These are phyloP conservation scores for Cryphonectria carpinicola DNA, from an alignment of 2,329 filamentous ascomycete species.

Conservation along the genomic window DNA sequence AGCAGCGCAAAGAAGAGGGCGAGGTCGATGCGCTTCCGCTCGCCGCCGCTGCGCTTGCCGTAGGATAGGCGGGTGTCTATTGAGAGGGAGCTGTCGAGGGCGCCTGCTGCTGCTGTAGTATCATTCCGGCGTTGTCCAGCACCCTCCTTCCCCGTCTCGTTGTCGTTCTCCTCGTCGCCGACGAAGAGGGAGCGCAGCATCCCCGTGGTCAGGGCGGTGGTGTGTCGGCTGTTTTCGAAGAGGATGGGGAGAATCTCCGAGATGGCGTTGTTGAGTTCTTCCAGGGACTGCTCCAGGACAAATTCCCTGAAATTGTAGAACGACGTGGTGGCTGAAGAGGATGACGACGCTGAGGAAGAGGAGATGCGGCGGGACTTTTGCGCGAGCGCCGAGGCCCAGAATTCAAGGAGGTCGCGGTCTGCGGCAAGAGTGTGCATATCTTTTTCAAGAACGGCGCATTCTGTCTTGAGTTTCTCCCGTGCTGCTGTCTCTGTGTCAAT, in stretches of 20 bases:
- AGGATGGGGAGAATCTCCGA: conserved; percentile 36
- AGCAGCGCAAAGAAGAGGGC: conserved; percentile 41
- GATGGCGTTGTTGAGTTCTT: conserved; percentile 36
- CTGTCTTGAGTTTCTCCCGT: background rate
- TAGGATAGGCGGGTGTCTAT: conserved; percentile 34
- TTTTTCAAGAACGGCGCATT: background rate
- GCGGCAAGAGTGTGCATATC: background rate
- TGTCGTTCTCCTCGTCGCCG: background rate
- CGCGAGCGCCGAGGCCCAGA: conserved; percentile 1
- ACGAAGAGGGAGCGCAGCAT: conserved; percentile 35
- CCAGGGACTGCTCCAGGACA: background rate
- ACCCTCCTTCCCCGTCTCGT: background rate
- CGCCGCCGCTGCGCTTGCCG: conserved; percentile 40
- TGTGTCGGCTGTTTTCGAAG: conserved; percentile 37
- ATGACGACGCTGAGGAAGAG: background rate
- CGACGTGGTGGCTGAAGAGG: background rate
- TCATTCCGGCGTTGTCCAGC: background rate
- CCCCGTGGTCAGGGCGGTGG: conserved; percentile 32
- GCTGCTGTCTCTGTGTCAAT: background rate
- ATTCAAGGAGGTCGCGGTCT: conserved; percentile 1
- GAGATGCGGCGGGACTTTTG: background rate
- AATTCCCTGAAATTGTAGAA: background rate
- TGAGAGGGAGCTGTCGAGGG: conserved; percentile 34
- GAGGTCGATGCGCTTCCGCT: conserved; percentile 42
- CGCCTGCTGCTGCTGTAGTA: background rate